Percentiles rank a stretch among this genome's conserved stretches.
Evolutionary conservation across 176 grass and related monocot species (phyloP).

Genomic region (Typha latifolia): DNA sequence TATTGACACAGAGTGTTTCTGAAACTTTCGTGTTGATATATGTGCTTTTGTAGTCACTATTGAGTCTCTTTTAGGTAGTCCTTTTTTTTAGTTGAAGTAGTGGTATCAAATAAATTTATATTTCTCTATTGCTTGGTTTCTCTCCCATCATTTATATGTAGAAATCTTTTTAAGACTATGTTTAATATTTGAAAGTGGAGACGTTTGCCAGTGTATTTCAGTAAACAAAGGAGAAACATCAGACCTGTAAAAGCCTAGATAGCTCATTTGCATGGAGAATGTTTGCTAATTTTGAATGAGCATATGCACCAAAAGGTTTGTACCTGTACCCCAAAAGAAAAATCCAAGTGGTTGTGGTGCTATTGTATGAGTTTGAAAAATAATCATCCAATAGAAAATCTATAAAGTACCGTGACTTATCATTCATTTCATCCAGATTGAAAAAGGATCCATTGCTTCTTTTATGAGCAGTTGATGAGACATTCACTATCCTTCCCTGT

Average conservation of each 20-base stretch:
- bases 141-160: too few species aligned
- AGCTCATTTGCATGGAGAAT: constrained; percentile 84
- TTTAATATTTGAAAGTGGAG: neutral
- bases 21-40: too few species aligned
- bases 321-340: constrained; percentile 35
- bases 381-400: constrained; percentile 1
- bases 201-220: neutral
- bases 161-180: constrained; percentile 4
- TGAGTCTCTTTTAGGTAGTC: too few species aligned
- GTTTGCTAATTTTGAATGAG: constrained; percentile 77
- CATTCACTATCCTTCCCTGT: constrained; percentile 69
- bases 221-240: neutral
- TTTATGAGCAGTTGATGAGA: constrained; percentile 51
- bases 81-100: too few species aligned
- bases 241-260: constrained; percentile 47
- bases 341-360: neutral
- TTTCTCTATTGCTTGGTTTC: too few species aligned
- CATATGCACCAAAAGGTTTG: constrained; percentile 30
- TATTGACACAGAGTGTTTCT: too few species aligned
- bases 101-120: too few species aligned
- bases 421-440: constrained; percentile 50
- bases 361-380: neutral
- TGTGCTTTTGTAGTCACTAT: too few species aligned
- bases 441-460: constrained; percentile 44
- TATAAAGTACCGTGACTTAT: constrained; percentile 37